Conservation (phyloP, 805 yeast genomes). For the Yamadazyma nakazawae region DNA sequence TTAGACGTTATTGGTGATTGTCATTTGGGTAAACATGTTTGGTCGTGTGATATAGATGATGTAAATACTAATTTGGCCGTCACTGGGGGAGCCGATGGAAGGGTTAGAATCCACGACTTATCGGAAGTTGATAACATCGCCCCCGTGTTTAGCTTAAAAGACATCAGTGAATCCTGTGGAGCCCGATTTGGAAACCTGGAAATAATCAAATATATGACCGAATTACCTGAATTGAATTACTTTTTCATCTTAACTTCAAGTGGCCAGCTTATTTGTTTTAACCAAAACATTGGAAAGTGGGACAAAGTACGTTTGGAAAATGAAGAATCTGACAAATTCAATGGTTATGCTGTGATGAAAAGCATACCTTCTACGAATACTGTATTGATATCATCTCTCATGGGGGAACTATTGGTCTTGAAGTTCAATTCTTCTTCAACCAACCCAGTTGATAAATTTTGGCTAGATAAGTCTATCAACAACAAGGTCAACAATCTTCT, state of each 20-base stretch:
- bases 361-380: constrained; percentile 34
- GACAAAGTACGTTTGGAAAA: constrained; percentile 9
- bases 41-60: constrained; percentile 68
- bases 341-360: constrained; percentile 41
- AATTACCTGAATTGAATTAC: constrained; percentile 40
- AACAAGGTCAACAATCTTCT: constrained; percentile 53
- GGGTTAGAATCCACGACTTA: constrained; percentile 62
- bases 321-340: constrained; percentile 22
- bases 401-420: constrained; percentile 44
- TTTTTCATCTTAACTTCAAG: constrained; percentile 53
- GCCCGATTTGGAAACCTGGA: constrained; percentile 44
- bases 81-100: constrained; percentile 95
- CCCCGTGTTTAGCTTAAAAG: constrained; percentile 24
- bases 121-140: constrained; percentile 11
- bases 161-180: constrained; percentile 27
- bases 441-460: constrained; percentile 21
- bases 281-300: constrained; percentile 25
- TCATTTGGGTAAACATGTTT: constrained; percentile 82
- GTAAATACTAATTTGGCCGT: constrained; percentile 48
- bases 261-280: constrained; percentile 48
- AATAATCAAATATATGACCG: constrained; percentile 57
- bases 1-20: constrained; percentile 52
- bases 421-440: constrained; percentile 14
- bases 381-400: constrained; percentile 23
- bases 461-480: constrained; percentile 23